Base-by-base conservation (phyloP, 768 basidiomycete genomes). In the Auriscalpium orientale region DNA sequence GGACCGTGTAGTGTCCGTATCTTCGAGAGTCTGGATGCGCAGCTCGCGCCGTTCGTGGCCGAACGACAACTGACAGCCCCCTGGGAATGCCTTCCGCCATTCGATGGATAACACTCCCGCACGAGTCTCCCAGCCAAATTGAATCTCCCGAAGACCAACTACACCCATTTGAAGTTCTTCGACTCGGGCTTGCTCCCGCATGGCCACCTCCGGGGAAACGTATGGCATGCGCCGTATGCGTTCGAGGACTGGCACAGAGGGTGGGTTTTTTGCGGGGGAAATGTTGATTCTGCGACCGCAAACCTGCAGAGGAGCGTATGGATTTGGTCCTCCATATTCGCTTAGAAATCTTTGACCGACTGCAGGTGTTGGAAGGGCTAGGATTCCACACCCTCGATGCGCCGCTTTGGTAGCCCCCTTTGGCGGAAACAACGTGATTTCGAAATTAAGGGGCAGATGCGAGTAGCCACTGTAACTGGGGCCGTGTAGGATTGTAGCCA, bases 71-170 rank as follows among this genome's bases (percentile, higher is more conserved):
- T 44, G 22, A n/a, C 72, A 71, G 22, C 53, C 38, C 10, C 55
- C 55, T 46, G 46, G 44, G 48, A 67, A 70, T 8, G 44, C 11
- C 22, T 71, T 67, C 67, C 82, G 80, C 75, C 78, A 82, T 66
- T 87, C 84, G 46, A 79, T 66, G 16, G 85, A 88, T 56, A 80
- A 76, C 0, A 75, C 71, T 5, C 70, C 65, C 61, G 83, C 82
- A n/a, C 82, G 74, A 57, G 83, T 84, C 61, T 75, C 71, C 83
- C 82, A 83, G 13, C 81, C 79, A 59, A 84, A 83, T 60, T 84
- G 83, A 28, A 86, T 58, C 4, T 67, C 63, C 4, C 57, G 57
- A 49, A 83, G 62, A 8, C 60, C 54, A 22, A 79, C 67, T 8
- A 44, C 37, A 16, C 61, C 58, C 3, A 58, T 37, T n/a, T 64